A percentile compares a stretch with the other conserved stretches of the same genome.
Conservation (phyloP, 129 eudicot genomes). For the carrot (Daucus carota) region DNA sequence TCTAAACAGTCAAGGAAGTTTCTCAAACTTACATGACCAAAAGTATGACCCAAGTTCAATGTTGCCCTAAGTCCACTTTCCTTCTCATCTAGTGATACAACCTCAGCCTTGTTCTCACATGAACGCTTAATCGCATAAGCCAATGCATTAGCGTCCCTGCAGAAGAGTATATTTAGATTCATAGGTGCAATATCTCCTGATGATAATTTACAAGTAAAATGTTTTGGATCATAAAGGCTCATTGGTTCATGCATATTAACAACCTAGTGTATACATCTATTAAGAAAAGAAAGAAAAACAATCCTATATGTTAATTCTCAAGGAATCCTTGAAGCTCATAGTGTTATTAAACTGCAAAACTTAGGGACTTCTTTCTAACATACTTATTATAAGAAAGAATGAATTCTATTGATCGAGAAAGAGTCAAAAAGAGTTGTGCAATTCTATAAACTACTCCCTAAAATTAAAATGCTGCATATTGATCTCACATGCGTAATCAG, state of each 20-base stretch:
- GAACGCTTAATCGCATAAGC: constrained; percentile 97
- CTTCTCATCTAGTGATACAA: constrained; percentile 90
- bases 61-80: constrained; percentile 95
- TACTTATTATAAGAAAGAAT: background rate
- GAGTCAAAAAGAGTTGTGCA: background rate
- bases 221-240: background rate
- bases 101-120: constrained; percentile 93
- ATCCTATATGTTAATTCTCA: background rate
- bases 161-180: constrained; percentile 17
- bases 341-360: background rate
- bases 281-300: too few species aligned
- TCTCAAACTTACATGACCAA: constrained; percentile 76
- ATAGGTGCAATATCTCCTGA: constrained; percentile 1
- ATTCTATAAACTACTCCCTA: background rate
- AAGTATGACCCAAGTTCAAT: constrained; percentile 89
- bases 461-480: background rate
- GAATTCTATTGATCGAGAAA: background rate
- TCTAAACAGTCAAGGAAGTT: background rate
- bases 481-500: background rate
- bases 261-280: too few species aligned
- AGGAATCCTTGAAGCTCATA: background rate
- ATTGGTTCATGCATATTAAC: background rate
- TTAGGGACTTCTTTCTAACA: background rate
- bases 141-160: constrained; percentile 79
- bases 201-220: background rate